A percentile compares a stretch with the other conserved stretches of the same genome.
Evolutionary conservation across 192 early-diverging fungal species (phyloP).

Genomic region (Entomortierella chlamydospora): DNA sequence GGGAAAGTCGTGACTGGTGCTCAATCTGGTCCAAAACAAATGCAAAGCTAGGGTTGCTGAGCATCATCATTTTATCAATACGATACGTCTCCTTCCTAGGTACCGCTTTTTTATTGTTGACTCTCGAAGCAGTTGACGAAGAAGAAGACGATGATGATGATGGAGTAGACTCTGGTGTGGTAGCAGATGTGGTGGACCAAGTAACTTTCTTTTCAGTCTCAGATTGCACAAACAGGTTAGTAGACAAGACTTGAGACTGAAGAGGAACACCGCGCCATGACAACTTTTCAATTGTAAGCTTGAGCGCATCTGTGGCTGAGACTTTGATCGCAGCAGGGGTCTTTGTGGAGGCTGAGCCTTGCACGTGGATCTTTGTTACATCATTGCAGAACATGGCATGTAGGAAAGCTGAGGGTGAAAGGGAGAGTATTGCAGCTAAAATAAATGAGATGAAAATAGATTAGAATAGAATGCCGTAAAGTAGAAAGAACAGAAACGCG

Average conservation of each 20-base stretch:
- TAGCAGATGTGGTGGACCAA: constrained; percentile 27
- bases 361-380: constrained; percentile 52
- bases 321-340: constrained; percentile 25
- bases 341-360: constrained; percentile 31
- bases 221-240: constrained; percentile 19
- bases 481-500: not conserved
- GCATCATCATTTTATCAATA: constrained; percentile 44
- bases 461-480: not conserved
- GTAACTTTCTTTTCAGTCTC: constrained; percentile 29
- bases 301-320: constrained; percentile 24
- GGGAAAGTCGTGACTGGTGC: constrained; percentile 37
- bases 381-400: constrained; percentile 42
- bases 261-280: constrained; percentile 36
- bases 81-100: constrained; percentile 29
- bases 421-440: constrained; percentile 27
- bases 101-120: no score
- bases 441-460: not conserved
- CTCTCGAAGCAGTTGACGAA: no score
- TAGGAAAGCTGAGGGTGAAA: constrained; percentile 31
- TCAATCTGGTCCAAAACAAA: constrained; percentile 51
- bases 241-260: constrained; percentile 36
- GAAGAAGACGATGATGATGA: not conserved
- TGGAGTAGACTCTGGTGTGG: constrained; percentile 1
- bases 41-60: constrained; percentile 45
- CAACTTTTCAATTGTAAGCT: constrained; percentile 43